These are phyloP conservation scores for Exophiala sp. DNA, from an alignment of 2,329 filamentous ascomycete species.

Conservation along the genomic window DNA sequence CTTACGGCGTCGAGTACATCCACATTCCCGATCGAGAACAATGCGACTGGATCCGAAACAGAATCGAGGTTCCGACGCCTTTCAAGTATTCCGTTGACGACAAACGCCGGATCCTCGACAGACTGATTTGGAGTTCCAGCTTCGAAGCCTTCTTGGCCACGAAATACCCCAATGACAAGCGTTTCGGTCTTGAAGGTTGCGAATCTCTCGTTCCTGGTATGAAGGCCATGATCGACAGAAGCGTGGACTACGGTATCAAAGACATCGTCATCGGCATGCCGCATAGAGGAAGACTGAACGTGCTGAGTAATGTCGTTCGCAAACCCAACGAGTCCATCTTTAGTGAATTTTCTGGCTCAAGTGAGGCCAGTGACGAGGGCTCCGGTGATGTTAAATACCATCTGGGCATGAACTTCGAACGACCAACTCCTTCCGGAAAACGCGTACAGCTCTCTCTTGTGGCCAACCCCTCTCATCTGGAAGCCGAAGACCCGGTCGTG, in stretches of 20 bases:
- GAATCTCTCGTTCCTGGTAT: constrained; percentile 97
- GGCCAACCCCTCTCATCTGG: constrained; percentile 95
- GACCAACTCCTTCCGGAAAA: constrained; percentile 95
- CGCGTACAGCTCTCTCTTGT: constrained; percentile 98
- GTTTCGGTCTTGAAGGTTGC: constrained; percentile 95
- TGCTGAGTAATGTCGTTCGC: constrained; percentile 95
- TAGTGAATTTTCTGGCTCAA: constrained; percentile 89
- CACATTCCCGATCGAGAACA: constrained; percentile 96
- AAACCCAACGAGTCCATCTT: constrained; percentile 99
- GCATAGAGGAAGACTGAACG: constrained; percentile 95
- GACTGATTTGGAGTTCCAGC: constrained; percentile 96
- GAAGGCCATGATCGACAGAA: constrained; percentile 98
- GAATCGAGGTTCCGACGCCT: constrained; percentile 86
- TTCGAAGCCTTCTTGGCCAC: constrained; percentile 94
- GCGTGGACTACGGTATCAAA: constrained; percentile 97
- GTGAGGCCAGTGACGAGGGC: constrained; percentile 86
- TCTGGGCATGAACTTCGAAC: constrained; percentile 99
- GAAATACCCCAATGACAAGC: constrained; percentile 99
- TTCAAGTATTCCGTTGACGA: constrained; percentile 98
- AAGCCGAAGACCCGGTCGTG: constrained; percentile 96
- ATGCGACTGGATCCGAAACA: constrained; percentile 96
- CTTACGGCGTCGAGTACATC: constrained; percentile 98
- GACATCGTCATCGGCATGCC: constrained; percentile 99
- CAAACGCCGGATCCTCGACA: constrained; percentile 95
- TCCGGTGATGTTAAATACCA: constrained; percentile 99